phyloP scores from a whole-genome alignment of 768 basidiomycete species.

The Scleroderma citrinum region DNA sequence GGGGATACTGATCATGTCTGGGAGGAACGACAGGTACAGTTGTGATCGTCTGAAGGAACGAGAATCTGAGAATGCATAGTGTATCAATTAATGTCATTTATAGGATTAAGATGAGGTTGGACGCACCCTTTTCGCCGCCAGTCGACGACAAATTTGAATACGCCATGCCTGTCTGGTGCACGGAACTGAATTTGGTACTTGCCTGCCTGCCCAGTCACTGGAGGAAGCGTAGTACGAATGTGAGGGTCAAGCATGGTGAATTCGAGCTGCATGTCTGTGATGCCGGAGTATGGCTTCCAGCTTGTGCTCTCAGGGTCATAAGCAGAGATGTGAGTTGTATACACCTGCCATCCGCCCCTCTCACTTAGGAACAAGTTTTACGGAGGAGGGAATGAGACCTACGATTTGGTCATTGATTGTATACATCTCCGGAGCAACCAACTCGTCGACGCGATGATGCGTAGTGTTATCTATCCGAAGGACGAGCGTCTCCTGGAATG shows the following conservation, averaged over 20 bases:
- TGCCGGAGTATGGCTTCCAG: conserved; percentile 70
- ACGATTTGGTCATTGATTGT: conserved; percentile 85
- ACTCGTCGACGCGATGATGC: conserved; percentile 67
- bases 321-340: conserved; percentile 64
- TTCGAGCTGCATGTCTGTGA: conserved; percentile 84
- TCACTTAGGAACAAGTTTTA: background rate
- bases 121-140: conserved; percentile 84
- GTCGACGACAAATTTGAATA: conserved; percentile 94
- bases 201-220: conserved; percentile 51
- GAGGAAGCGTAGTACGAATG: conserved; percentile 70
- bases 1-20: conserved; percentile 90
- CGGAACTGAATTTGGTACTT: conserved; percentile 81
- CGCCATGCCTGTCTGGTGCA: conserved; percentile 92
- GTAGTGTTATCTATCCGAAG: conserved; percentile 70
- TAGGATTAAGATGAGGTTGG: too few relatives aligned
- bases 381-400: conserved; percentile 15
- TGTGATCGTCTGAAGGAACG: conserved; percentile 66
- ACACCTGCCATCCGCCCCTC: conserved; percentile 46
- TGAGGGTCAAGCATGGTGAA: conserved; percentile 99
- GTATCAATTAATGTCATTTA: background rate
- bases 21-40: conserved; percentile 89
- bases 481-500: conserved; percentile 82
- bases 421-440: conserved; percentile 63
- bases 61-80: conserved; percentile 42
- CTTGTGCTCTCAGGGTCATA: conserved; percentile 47